Percentiles rank a stretch among this genome's conserved stretches.
These are phyloP conservation scores for Nakaseomyces bracarensis DNA, from an alignment of 1,139 yeast genomes.

Conservation along the genomic window DNA sequence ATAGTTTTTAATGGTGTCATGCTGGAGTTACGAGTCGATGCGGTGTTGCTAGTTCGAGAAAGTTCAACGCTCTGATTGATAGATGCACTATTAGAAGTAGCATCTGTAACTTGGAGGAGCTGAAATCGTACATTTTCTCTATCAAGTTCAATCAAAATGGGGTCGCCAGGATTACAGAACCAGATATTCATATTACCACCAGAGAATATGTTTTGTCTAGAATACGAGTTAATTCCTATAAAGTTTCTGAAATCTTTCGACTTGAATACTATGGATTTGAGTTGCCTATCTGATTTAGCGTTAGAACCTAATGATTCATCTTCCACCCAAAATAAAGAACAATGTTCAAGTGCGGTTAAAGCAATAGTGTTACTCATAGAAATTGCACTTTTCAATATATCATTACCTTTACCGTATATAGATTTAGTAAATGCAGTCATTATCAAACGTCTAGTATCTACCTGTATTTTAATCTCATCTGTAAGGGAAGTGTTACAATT, in stretches of 20 bases:
- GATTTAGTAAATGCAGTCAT: constrained; percentile 49
- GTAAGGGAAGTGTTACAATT: constrained; percentile 37
- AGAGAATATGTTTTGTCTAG: constrained; percentile 16
- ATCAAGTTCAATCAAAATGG: constrained; percentile 40
- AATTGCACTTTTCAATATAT: constrained; percentile 50
- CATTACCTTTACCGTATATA: constrained; percentile 41
- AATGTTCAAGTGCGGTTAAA: constrained; percentile 38
- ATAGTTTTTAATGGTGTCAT: not conserved
- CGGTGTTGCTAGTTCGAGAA: not conserved
- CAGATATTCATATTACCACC: constrained; percentile 37
- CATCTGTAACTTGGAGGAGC: constrained; percentile 42
- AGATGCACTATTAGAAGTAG: not conserved
- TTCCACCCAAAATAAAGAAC: constrained; percentile 25
- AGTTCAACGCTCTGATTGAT: not conserved
- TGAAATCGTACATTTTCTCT: constrained; percentile 25
- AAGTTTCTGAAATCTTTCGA: constrained; percentile 48
- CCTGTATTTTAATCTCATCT: constrained; percentile 47
- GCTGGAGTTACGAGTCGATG: not conserved
- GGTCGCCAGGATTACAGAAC: constrained; percentile 47
- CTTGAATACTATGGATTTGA: constrained; percentile 35
- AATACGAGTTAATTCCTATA: constrained; percentile 33
- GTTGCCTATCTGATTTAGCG: constrained; percentile 20
- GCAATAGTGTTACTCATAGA: constrained; percentile 44
- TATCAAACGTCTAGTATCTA: constrained; percentile 37
- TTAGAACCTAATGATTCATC: constrained; percentile 11